phyloP scores from a whole-genome alignment of 2,329 filamentous ascomycete species.

The Alternaria infectoria region DNA sequence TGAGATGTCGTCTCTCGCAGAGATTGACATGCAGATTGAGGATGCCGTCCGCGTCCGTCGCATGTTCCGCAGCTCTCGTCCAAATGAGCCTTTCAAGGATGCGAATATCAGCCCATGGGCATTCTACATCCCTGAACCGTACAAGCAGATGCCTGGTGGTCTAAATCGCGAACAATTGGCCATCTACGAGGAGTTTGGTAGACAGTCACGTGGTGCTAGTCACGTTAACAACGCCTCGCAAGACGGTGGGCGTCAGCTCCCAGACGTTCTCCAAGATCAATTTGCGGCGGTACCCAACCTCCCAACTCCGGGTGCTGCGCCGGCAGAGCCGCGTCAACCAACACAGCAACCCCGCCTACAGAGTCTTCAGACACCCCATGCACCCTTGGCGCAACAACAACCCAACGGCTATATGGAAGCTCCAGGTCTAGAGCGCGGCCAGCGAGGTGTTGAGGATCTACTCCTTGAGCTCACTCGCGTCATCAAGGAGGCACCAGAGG shows the following conservation, averaged over 20 bases:
- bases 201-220: slow-evolving; percentile 74
- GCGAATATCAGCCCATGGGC: slow-evolving; percentile 86
- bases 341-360: slow-evolving; percentile 56
- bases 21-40: slow-evolving; percentile 94
- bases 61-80: slow-evolving; percentile 74
- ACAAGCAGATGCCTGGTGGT: slow-evolving; percentile 81
- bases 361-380: slow-evolving; percentile 42
- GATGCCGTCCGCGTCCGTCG: slow-evolving; percentile 78
- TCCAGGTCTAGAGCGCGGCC: slow-evolving; percentile 40
- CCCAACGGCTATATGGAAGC: slow-evolving; percentile 66
- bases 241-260: slow-evolving; percentile 65
- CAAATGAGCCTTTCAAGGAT: slow-evolving; percentile 85
- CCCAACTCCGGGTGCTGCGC: slow-evolving; percentile 67
- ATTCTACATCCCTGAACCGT: slow-evolving; percentile 91
- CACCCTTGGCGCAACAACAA: slow-evolving; percentile 53
- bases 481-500: slow-evolving; percentile 63
- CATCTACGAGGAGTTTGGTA: slow-evolving; percentile 95
- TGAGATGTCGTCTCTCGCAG: slow-evolving; percentile 87
- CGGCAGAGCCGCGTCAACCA: slow-evolving; percentile 65
- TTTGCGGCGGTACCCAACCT: slow-evolving; percentile 66
- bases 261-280: slow-evolving; percentile 67
- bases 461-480: slow-evolving; percentile 64
- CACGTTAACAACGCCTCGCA: slow-evolving; percentile 63
- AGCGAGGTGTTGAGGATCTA: slow-evolving; percentile 60
- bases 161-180: slow-evolving; percentile 91